Percentiles rank a stretch among this genome's conserved stretches.
Evolutionary conservation across 805 yeast genomes (phyloP).

Genomic region (Starmera caribaea): DNA sequence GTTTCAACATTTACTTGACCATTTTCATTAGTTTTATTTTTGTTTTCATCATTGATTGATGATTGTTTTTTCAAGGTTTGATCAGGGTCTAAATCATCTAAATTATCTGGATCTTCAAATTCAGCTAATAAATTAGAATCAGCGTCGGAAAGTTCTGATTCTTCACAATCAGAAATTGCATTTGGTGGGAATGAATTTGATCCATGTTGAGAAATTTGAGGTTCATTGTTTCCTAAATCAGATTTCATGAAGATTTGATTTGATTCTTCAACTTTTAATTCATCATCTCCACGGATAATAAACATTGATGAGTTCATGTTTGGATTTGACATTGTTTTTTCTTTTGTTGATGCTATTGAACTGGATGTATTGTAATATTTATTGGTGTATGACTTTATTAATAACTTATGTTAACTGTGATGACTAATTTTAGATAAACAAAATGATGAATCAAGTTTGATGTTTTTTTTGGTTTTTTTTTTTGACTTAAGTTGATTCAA

Average conservation of each 20-base stretch:
- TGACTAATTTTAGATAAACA: too few relatives aligned
- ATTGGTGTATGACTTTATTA: too few relatives aligned
- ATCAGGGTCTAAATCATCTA: constrained; percentile 5
- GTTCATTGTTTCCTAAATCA: constrained; percentile 1
- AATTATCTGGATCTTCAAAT: constrained; percentile 4
- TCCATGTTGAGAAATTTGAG: constrained; percentile 8
- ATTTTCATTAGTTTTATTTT: constrained; percentile 1
- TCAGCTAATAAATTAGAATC: constrained; percentile 11
- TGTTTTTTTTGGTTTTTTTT: too few relatives aligned
- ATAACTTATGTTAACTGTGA: too few relatives aligned
- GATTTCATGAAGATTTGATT: neutral
- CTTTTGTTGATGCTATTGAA: too few relatives aligned
- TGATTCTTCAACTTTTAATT: too few relatives aligned
- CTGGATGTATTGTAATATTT: too few relatives aligned
- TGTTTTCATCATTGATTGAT: constrained; percentile 15
- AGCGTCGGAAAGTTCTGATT: constrained; percentile 10
- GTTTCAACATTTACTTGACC: constrained; percentile 6
- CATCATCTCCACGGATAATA: neutral
- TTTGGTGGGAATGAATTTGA: constrained; percentile 14
- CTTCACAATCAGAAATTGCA: constrained; percentile 13
- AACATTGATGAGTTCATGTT: too few relatives aligned
- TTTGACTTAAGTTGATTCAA: too few relatives aligned
- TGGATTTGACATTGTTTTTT: too few relatives aligned
- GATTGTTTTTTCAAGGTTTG: constrained; percentile 6
- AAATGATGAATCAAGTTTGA: too few relatives aligned